A percentile compares a stretch with the other conserved stretches of the same genome.
Evolutionary conservation across 306 rosid genomes (phyloP).

Genomic region (Oxytropis ochrocephala): DNA sequence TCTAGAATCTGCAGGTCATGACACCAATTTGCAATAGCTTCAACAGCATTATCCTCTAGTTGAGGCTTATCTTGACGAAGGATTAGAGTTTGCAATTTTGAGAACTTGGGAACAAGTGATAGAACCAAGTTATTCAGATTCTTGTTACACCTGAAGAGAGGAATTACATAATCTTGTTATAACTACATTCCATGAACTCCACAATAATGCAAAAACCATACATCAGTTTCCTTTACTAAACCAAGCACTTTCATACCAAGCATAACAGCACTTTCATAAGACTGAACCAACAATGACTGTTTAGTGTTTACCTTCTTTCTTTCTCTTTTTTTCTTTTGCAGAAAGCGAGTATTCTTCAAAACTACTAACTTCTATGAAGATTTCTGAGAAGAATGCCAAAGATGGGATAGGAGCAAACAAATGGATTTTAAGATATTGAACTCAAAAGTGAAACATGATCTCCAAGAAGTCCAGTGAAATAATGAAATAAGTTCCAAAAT

Average conservation of each 20-base stretch:
- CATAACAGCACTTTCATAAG: neutral
- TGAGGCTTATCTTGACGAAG: conserved; percentile 87
- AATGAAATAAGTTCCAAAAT: neutral
- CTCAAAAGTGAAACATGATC: neutral
- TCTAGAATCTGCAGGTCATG: conserved; percentile 83
- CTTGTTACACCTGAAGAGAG: conserved; percentile 74
- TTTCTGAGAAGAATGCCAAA: neutral
- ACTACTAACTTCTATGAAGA: neutral
- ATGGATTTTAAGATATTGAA: neutral
- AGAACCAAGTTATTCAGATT: conserved; percentile 85
- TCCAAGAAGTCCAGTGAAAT: too few species aligned
- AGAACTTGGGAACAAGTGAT: conserved; percentile 69
- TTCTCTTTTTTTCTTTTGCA: too few species aligned
- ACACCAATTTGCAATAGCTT: conserved; percentile 62
- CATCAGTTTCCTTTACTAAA: neutral
- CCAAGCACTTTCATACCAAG: neutral
- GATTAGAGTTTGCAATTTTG: conserved; percentile 62
- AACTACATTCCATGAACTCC: neutral
- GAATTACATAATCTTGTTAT: neutral
- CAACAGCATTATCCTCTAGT: conserved; percentile 74
- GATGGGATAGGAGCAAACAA: neutral
- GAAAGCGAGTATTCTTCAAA: neutral
- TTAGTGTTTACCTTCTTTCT: too few species aligned
- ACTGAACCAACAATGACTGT: neutral
- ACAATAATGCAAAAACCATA: neutral